A percentile compares a stretch with the other conserved stretches of the same genome.
Conservation (phyloP, 257 asterid species). For the Linaria vulgaris region DNA sequence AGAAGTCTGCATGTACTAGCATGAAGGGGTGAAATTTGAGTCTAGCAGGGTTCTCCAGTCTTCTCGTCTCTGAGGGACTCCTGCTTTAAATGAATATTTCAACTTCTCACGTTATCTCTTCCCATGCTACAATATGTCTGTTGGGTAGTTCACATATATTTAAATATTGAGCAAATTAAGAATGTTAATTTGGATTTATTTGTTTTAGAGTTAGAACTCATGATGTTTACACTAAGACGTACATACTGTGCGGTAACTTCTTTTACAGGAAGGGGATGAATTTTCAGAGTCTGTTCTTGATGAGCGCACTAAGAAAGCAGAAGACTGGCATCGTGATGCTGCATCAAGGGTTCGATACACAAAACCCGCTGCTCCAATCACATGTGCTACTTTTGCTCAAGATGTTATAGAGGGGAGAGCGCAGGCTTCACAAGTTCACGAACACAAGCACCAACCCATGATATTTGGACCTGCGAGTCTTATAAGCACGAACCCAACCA, state of each 20-base stretch:
- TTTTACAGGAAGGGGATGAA: constrained; percentile 69
- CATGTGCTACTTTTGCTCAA: constrained; percentile 98
- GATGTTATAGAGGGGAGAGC: constrained; percentile 94
- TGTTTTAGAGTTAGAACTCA: not conserved
- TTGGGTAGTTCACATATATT: no score
- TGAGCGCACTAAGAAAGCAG: constrained; percentile 81
- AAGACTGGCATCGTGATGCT: constrained; percentile 89
- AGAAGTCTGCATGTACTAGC: constrained; percentile 2
- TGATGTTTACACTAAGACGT: constrained; percentile 20
- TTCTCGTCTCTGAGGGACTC: no score
- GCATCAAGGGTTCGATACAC: constrained; percentile 63
- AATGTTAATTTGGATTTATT: not conserved
- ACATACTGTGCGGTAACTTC: constrained; percentile 6
- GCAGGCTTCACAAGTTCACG: constrained; percentile 61
- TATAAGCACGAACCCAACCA: constrained; percentile 68
- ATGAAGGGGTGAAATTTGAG: constrained; percentile 1
- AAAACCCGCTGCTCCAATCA: constrained; percentile 80
- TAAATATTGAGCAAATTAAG: not conserved
- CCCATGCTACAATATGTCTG: no score
- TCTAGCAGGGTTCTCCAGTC: no score
- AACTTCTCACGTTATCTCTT: no score
- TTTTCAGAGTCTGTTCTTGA: constrained; percentile 61
- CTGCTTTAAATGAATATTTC: no score
- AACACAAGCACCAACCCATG: constrained; percentile 93
- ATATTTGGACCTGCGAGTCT: constrained; percentile 96